Conservation (phyloP, 345 rosid species). For the Clausena lansium region DNA sequence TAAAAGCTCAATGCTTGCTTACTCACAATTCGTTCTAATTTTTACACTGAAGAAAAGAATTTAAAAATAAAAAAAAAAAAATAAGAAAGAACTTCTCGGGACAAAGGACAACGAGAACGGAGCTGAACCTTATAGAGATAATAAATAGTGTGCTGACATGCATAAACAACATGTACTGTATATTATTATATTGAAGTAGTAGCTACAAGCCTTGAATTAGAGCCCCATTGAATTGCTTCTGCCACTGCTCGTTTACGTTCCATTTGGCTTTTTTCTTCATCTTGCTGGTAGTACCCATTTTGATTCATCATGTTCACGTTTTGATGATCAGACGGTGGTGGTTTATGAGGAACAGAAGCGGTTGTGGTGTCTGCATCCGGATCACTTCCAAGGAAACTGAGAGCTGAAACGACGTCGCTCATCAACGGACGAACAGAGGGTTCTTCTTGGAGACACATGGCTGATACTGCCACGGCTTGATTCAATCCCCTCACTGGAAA, state of each 20-base stretch:
- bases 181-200: slow-evolving; percentile 2
- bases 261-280: slow-evolving; percentile 17
- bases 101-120: too few species aligned
- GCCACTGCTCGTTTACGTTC: slow-evolving; percentile 61
- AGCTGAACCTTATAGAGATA: neutral
- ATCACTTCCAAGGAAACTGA: slow-evolving; percentile 56
- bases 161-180: too few species aligned
- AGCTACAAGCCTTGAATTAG: slow-evolving; percentile 35
- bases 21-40: neutral
- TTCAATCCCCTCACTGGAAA: slow-evolving; percentile 61
- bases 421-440: slow-evolving; percentile 67
- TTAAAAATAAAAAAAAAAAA: fast-evolving
- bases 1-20: neutral
- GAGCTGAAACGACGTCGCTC: slow-evolving; percentile 76
- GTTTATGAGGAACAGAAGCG: neutral
- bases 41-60: neutral
- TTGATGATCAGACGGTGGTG: neutral
- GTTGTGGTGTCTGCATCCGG: slow-evolving; percentile 7
- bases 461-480: slow-evolving; percentile 81
- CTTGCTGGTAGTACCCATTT: neutral
- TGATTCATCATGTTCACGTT: neutral
- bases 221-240: slow-evolving; percentile 71
- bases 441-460: slow-evolving; percentile 89
- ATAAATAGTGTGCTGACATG: too few species aligned
- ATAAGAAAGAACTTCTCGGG: neutral